Evolutionary conservation across 164 flowering plant genomes (phyloP).

Genomic region (Nelumbo lutea): DNA sequence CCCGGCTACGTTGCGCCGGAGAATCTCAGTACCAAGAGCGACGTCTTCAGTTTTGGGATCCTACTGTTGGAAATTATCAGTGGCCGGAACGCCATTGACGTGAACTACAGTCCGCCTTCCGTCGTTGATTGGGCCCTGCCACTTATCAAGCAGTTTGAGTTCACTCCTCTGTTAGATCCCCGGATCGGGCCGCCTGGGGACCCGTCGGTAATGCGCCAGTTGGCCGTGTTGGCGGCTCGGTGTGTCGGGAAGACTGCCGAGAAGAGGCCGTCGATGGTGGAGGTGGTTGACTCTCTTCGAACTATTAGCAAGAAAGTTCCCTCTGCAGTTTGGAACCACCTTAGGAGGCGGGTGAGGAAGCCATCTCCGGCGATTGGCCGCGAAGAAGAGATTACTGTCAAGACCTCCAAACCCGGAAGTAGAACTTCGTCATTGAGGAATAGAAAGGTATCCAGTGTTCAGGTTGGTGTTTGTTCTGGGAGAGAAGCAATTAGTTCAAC

Average conservation of each 20-base stretch:
- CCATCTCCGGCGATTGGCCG: conserved; percentile 4
- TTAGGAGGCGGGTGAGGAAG: conserved; percentile 35
- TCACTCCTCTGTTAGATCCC: conserved; percentile 38
- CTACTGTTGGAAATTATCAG: conserved; percentile 61
- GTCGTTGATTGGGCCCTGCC: conserved; percentile 87
- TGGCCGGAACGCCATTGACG: conserved; percentile 78
- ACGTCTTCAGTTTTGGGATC: conserved; percentile 78
- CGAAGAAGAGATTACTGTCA: conserved; percentile 22
- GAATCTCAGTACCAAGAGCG: conserved; percentile 58
- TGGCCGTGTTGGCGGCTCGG: conserved; percentile 50
- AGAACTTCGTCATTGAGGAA: conserved; percentile 25
- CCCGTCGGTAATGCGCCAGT: conserved; percentile 28
- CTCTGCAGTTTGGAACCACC: conserved; percentile 33
- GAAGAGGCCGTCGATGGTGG: conserved; percentile 70
- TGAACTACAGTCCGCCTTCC: conserved; percentile 75
- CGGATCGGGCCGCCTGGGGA: conserved; percentile 43
- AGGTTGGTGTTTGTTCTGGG: conserved; percentile 19
- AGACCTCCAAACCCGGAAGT: conserved; percentile 21
- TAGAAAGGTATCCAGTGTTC: conserved; percentile 51
- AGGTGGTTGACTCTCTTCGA: conserved; percentile 56
- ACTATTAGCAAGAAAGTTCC: conserved; percentile 25
- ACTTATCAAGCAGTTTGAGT: conserved; percentile 38
- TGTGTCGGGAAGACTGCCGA: conserved; percentile 56
- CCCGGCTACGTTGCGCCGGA: conserved; percentile 63
- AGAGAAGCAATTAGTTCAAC: background rate